Evolutionary conservation across 2,329 filamentous ascomycete genomes (phyloP).

Genomic region (Fusarium robinianum): DNA sequence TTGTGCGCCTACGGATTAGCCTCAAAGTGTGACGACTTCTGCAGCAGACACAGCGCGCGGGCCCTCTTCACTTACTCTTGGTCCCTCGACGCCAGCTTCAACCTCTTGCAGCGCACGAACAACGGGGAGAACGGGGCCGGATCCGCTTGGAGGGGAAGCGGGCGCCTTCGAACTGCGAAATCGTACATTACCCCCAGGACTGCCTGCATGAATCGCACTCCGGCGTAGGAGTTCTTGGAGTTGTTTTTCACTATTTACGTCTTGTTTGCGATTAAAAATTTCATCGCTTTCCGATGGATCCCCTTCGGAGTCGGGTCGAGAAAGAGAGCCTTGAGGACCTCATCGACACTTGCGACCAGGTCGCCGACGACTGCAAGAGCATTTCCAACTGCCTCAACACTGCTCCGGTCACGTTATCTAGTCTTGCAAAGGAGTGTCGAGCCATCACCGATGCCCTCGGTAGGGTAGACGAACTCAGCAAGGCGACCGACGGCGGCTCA

Average conservation of each 20-base stretch:
- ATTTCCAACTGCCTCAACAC: slow-evolving; percentile 37
- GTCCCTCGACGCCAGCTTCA: slow-evolving; percentile 23
- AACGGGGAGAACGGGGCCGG: slow-evolving; percentile 28
- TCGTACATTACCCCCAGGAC: slow-evolving; percentile 27
- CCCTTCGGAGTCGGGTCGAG: slow-evolving; percentile 30
- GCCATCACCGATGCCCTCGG: slow-evolving; percentile 36
- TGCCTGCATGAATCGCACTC: slow-evolving; percentile 13
- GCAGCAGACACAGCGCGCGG: slow-evolving; percentile 23
- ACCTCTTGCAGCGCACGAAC: slow-evolving; percentile 19
- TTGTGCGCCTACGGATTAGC: slow-evolving; percentile 10
- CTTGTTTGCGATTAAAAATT: slow-evolving; percentile 13
- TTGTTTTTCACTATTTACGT: slow-evolving; percentile 11
- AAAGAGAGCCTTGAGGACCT: slow-evolving; percentile 33
- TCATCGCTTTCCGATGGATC: slow-evolving; percentile 27
- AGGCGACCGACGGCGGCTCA: slow-evolving; percentile 23
- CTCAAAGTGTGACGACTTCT: slow-evolving; percentile 22
- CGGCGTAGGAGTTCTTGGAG: slow-evolving; percentile 9
- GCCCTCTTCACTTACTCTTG: slow-evolving; percentile 17
- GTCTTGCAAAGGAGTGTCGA: slow-evolving; percentile 34
- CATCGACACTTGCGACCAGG: slow-evolving; percentile 33
- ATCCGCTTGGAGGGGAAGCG: slow-evolving; percentile 22
- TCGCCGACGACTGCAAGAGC: slow-evolving; percentile 32
- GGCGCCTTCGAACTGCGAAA: slow-evolving; percentile 19
- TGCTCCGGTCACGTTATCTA: slow-evolving; percentile 33
- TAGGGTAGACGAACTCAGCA: slow-evolving; percentile 34